These are phyloP conservation scores for Hyaloscypha bicolor DNA, from an alignment of 495 filamentous ascomycete species.

Conservation along the genomic window DNA sequence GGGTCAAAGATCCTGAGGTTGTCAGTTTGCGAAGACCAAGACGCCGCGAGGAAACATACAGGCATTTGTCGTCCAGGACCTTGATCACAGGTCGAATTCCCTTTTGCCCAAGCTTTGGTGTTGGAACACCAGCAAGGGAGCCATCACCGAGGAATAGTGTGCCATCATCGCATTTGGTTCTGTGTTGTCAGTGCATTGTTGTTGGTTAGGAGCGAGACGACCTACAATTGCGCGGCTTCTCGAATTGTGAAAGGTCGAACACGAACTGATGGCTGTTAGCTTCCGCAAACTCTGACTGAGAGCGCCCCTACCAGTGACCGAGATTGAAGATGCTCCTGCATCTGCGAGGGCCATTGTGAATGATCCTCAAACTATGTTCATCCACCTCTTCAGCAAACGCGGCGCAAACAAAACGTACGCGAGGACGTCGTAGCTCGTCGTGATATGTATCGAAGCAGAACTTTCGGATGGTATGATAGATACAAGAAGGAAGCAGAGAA, in stretches of 20 bases:
- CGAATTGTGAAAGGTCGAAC: constrained; percentile 92
- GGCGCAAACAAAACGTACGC: constrained; percentile 12
- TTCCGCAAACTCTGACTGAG: constrained; percentile 8
- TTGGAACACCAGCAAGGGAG: constrained; percentile 80
- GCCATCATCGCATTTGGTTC: constrained; percentile 79
- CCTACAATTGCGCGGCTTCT: constrained; percentile 68
- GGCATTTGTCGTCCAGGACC: constrained; percentile 91
- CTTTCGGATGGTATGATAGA: not conserved
- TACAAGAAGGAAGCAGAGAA: constrained; percentile 7
- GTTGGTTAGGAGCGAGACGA: constrained; percentile 3
- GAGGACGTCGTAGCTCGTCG: not conserved
- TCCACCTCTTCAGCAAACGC: constrained; percentile 19
- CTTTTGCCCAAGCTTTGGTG: constrained; percentile 82
- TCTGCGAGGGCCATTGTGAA: constrained; percentile 54
- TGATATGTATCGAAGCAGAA: not conserved
- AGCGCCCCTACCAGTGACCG: constrained; percentile 55
- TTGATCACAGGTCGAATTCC: constrained; percentile 92
- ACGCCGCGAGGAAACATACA: constrained; percentile 60
- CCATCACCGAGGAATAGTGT: constrained; percentile 94
- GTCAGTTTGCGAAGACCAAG: constrained; percentile 26
- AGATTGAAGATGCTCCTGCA: constrained; percentile 69
- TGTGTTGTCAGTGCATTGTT: constrained; percentile 31
- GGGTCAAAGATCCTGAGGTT: constrained; percentile 86
- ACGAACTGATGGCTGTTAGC: constrained; percentile 60
- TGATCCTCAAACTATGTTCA: constrained; percentile 1